These are phyloP conservation scores for Adansonia gregorii DNA, from an alignment of 441 rosid genomes.

Conservation along the genomic window DNA sequence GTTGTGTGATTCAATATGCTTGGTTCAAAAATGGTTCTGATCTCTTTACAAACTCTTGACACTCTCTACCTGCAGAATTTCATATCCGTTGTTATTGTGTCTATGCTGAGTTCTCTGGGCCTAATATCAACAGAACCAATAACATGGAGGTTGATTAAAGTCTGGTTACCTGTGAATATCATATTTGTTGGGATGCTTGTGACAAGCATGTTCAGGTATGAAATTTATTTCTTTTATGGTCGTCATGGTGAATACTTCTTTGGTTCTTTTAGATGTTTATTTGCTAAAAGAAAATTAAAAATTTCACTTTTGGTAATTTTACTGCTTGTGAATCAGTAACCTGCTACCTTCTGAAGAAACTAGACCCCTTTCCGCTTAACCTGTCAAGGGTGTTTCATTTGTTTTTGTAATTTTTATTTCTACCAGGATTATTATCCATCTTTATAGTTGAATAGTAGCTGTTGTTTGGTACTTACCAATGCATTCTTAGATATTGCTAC, in stretches of 20 bases:
- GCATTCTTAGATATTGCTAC: no score
- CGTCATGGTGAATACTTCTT: not conserved
- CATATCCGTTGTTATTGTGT: conserved; percentile 83
- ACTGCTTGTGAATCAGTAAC: not conserved
- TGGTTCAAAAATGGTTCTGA: not conserved
- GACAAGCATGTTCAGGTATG: conserved; percentile 99
- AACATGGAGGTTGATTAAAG: conserved; percentile 80
- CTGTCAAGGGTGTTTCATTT: not conserved
- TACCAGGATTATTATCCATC: not conserved
- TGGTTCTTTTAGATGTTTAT: not conserved
- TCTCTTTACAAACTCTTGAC: conserved; percentile 23
- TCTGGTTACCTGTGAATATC: conserved; percentile 95
- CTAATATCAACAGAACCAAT: conserved; percentile 85
- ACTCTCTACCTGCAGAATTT: conserved; percentile 69
- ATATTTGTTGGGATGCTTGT: conserved; percentile 98
- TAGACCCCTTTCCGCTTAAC: not conserved
- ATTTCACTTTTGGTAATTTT: not conserved
- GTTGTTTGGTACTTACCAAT: not conserved
- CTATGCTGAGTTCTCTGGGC: conserved; percentile 66
- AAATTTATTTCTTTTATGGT: conserved; percentile 19
- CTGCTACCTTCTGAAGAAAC: conserved; percentile 12
- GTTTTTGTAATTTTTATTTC: not conserved
- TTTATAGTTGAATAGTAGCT: not conserved
- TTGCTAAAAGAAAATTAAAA: not conserved
- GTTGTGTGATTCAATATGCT: no score